Evolutionary conservation across 2,329 filamentous ascomycete species (phyloP).

Genomic region (Myriosclerotinia duriaeana): DNA sequence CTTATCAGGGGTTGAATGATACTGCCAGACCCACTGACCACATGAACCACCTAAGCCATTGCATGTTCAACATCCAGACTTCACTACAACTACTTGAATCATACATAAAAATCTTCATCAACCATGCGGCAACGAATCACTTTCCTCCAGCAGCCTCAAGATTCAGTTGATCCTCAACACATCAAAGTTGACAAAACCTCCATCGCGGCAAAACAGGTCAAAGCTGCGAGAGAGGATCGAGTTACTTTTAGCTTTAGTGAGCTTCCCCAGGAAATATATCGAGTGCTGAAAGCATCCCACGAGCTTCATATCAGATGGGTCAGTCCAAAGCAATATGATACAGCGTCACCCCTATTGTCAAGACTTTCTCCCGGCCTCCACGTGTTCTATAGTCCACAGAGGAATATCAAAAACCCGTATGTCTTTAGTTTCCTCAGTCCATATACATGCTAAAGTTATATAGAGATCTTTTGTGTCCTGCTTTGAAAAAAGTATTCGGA

Average conservation of each 20-base stretch:
- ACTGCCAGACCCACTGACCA: not conserved
- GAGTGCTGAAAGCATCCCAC: constrained; percentile 61
- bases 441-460: constrained; percentile 18
- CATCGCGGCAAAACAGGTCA: constrained; percentile 59
- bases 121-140: constrained; percentile 78
- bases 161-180: constrained; percentile 62
- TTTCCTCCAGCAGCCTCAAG: constrained; percentile 67
- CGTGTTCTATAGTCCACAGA: constrained; percentile 56
- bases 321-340: constrained; percentile 56
- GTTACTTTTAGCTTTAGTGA: constrained; percentile 72
- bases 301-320: constrained; percentile 80
- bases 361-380: constrained; percentile 79
- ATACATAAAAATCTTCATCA: not conserved
- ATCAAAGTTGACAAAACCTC: constrained; percentile 56
- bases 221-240: constrained; percentile 74
- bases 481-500: constrained; percentile 59
- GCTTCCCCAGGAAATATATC: constrained; percentile 65
- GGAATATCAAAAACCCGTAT: constrained; percentile 25
- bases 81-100: not conserved
- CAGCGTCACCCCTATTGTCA: constrained; percentile 69
- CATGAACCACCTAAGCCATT: constrained; percentile 1
- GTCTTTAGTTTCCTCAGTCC: not conserved
- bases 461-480: constrained; percentile 55
- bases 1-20: not conserved
- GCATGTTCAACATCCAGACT: constrained; percentile 4